Evolutionary conservation across 768 basidiomycete species (phyloP).

Genomic region (Trametes cingulata): DNA sequence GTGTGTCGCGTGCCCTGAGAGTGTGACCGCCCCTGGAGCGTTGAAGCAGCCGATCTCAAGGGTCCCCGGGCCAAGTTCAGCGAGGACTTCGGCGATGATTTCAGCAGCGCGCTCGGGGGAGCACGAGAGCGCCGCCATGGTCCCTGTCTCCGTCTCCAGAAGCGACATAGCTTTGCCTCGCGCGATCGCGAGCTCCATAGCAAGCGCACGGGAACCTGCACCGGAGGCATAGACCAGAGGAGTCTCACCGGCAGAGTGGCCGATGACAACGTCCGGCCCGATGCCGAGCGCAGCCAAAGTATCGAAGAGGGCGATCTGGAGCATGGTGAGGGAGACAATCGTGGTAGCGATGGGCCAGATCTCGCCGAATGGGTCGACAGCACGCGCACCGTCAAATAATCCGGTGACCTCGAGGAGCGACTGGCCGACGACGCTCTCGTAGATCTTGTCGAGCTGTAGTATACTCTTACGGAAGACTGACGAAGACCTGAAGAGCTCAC

Average conservation of each 20-base stretch:
- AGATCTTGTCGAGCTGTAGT: constrained; percentile 39
- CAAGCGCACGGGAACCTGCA: constrained; percentile 42
- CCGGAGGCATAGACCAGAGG: constrained; percentile 47
- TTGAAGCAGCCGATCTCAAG: constrained; percentile 47
- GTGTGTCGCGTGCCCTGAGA: constrained; percentile 35
- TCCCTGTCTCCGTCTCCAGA: constrained; percentile 36
- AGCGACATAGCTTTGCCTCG: constrained; percentile 40
- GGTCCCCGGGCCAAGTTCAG: constrained; percentile 17
- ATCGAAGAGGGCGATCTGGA: constrained; percentile 50
- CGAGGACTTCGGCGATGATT: constrained; percentile 28
- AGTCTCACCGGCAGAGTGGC: constrained; percentile 51
- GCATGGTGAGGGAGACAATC: constrained; percentile 44
- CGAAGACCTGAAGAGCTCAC: constrained; percentile 37
- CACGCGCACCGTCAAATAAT: constrained; percentile 35
- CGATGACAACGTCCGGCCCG: constrained; percentile 41
- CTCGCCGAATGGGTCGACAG: constrained; percentile 16
- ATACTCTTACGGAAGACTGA: constrained; percentile 42
- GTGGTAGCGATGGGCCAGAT: constrained; percentile 39
- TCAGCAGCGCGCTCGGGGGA: constrained; percentile 29
- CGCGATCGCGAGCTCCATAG: constrained; percentile 45
- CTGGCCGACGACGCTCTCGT: constrained; percentile 33
- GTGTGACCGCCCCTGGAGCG: constrained; percentile 37
- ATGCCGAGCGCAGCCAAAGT: constrained; percentile 39
- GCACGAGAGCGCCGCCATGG: constrained; percentile 49
- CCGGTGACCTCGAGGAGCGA: constrained; percentile 41